Evolutionary conservation across 1,284 basidiomycete genomes (phyloP).

Genomic region (Porogramme epimiltina): DNA sequence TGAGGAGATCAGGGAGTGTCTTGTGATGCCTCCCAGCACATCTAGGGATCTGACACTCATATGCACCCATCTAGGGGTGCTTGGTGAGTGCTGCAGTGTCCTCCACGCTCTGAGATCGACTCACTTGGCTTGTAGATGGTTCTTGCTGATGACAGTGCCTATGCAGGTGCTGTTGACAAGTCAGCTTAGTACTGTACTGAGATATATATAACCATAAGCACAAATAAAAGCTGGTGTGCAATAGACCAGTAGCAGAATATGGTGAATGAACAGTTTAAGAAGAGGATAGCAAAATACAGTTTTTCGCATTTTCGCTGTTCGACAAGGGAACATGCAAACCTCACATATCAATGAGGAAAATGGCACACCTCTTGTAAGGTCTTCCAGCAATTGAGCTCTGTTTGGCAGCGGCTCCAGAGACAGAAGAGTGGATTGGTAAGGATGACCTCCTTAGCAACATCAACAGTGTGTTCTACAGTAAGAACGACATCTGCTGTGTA

Average conservation of each 20-base stretch:
- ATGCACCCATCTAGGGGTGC: slow-evolving; percentile 21
- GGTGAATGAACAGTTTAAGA: too few species aligned
- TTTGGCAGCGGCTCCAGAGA: slow-evolving; percentile 21
- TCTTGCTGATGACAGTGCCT: slow-evolving; percentile 7
- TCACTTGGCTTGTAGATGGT: slow-evolving; percentile 2
- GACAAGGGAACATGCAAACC: too few species aligned
- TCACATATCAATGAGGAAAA: too few species aligned
- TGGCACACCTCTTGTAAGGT: slow-evolving; percentile 20
- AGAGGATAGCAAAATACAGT: too few species aligned
- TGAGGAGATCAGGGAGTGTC: slow-evolving; percentile 15
- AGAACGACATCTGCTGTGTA: background rate
- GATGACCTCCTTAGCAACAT: slow-evolving; percentile 20
- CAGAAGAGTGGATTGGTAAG: slow-evolving; percentile 14
- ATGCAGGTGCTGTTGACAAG: slow-evolving; percentile 14
- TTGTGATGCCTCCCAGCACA: slow-evolving; percentile 23
- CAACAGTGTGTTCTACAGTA: slow-evolving; percentile 8
- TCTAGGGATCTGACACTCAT: slow-evolving; percentile 18
- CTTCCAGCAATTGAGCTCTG: slow-evolving; percentile 24
- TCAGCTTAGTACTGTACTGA: too few species aligned
- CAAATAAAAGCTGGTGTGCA: too few species aligned
- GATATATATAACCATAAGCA: too few species aligned
- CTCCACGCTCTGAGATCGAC: background rate
- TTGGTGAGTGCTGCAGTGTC: background rate
- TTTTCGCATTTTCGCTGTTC: too few species aligned
- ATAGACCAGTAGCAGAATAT: too few species aligned